A percentile compares a stretch with the other conserved stretches of the same genome.
Conservation (phyloP, 345 rosid species). For the Pseudoturritis turrita region DNA sequence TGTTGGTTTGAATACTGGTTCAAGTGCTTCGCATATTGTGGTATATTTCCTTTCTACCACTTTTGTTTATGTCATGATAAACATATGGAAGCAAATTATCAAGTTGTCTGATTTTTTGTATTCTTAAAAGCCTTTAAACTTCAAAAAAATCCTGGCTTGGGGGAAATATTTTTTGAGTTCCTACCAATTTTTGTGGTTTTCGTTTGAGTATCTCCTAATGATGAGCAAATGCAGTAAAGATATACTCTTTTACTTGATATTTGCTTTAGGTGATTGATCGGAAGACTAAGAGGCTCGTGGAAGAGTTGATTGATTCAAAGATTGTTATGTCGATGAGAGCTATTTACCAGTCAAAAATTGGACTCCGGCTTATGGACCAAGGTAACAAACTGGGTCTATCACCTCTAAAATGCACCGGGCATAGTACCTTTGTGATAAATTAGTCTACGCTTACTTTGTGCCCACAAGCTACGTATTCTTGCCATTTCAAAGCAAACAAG, state of each 20-base stretch:
- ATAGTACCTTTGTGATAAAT: neutral
- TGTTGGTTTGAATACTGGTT: slow-evolving; percentile 79
- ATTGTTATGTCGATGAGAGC: slow-evolving; percentile 94
- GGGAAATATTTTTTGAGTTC: neutral
- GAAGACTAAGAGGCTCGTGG: slow-evolving; percentile 82
- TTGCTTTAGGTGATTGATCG: slow-evolving; percentile 75
- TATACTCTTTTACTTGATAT: slow-evolving; percentile 3
- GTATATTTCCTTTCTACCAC: slow-evolving; percentile 36
- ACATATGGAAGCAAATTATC: neutral
- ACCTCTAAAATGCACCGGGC: neutral
- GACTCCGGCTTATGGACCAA: slow-evolving; percentile 78
- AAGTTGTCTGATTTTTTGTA: neutral
- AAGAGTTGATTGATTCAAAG: slow-evolving; percentile 87
- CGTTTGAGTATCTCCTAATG: neutral
- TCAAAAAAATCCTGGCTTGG: neutral
- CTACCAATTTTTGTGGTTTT: slow-evolving; percentile 1
- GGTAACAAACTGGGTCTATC: slow-evolving; percentile 37
- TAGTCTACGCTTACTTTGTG: neutral
- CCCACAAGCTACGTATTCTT: slow-evolving; percentile 6
- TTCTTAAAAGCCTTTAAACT: neutral
- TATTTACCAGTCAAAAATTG: slow-evolving; percentile 89
- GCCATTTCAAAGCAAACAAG: neutral
- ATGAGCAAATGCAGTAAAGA: neutral
- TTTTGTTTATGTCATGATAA: slow-evolving; percentile 1
- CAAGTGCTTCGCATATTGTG: slow-evolving; percentile 90